Evolutionary conservation across 1,284 basidiomycete species (phyloP).

Genomic region (Malassezia yamatoensis): DNA sequence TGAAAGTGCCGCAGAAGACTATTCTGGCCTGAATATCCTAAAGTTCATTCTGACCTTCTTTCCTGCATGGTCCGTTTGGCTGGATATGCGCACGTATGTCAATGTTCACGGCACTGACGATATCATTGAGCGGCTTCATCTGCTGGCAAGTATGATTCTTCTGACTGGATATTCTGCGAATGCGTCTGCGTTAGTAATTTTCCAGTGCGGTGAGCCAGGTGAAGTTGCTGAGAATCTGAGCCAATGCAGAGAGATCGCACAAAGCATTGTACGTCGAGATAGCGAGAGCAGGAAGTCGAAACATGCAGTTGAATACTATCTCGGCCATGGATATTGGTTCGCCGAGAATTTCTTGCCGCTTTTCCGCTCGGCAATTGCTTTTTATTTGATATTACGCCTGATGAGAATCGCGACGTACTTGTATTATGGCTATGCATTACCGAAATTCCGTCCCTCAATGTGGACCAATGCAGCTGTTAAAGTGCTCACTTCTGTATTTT

Average conservation of each 20-base stretch:
- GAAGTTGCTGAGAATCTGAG: background rate
- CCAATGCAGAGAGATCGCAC: background rate
- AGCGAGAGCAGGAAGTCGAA: no score
- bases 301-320: slow-evolving; percentile 1
- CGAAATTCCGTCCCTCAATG: slow-evolving; percentile 37
- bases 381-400: slow-evolving; percentile 37
- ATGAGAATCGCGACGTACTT: slow-evolving; percentile 26
- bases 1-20: slow-evolving; percentile 23
- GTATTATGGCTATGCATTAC: slow-evolving; percentile 35
- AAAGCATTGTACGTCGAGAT: background rate
- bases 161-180: slow-evolving; percentile 44
- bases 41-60: slow-evolving; percentile 45
- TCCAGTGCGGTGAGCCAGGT: background rate
- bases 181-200: slow-evolving; percentile 25
- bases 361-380: slow-evolving; percentile 29
- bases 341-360: slow-evolving; percentile 24
- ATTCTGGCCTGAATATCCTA: slow-evolving; percentile 34
- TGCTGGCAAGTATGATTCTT: slow-evolving; percentile 43
- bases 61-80: slow-evolving; percentile 39
- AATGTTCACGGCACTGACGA: slow-evolving; percentile 46
- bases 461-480: slow-evolving; percentile 29
- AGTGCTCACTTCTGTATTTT: slow-evolving; percentile 26
- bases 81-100: slow-evolving; percentile 35
- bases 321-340: slow-evolving; percentile 29
- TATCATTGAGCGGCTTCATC: slow-evolving; percentile 32